Base-by-base conservation (phyloP, 179 eudicot genomes). In the Nepenthes alata region DNA sequence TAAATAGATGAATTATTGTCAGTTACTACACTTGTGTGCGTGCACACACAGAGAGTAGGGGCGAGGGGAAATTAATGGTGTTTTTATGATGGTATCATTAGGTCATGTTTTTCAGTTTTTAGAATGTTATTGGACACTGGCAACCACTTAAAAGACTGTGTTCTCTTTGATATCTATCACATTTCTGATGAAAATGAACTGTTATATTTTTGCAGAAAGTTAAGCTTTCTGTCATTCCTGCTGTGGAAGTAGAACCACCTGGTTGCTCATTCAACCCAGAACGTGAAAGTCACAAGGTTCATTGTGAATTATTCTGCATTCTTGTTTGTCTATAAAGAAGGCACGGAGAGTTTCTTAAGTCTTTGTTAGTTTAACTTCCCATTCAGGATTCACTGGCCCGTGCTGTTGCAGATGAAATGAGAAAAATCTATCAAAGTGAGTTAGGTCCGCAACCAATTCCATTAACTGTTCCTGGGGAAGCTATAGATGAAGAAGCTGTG, bases 371-470 rank as follows among this genome's bases (percentile, higher is more conserved):
- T 44, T 50, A 14, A 34, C 51, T 64, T 44, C 11, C 39, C 58
- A 55, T 52, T 50, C 74, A 93, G 98, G 96, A 93, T 72, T 81
- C 89, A 1, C 70, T 93, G 70, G 96, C 96, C 52, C 77, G 63
- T 74, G 98, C 98, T 65, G 96, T 91, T 37, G 98, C 98, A 62
- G 95, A 85, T 70, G 96, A 93, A 69, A 93, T 93, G 98, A 91
- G 80, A 75, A 93, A 93, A 75, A 65, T 89, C 13, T 89, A 86
- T 72, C 77, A 71, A 65, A 68, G 68, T 35, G 98, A 91, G 66
- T 71, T 91, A 77, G 90, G 88, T 53, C 98, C 98, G 65, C 77
- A 81, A 62, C 95, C 91, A 59, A 70, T 91, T 68, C 98, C 98
- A 57, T 64, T 85, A 67, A 75, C 71, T 37, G 84, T 80, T 60